A percentile compares a stretch with the other conserved stretches of the same genome.
Evolutionary conservation across 495 filamentous ascomycete genomes (phyloP).

Genomic region (Neurospora hispaniola): DNA sequence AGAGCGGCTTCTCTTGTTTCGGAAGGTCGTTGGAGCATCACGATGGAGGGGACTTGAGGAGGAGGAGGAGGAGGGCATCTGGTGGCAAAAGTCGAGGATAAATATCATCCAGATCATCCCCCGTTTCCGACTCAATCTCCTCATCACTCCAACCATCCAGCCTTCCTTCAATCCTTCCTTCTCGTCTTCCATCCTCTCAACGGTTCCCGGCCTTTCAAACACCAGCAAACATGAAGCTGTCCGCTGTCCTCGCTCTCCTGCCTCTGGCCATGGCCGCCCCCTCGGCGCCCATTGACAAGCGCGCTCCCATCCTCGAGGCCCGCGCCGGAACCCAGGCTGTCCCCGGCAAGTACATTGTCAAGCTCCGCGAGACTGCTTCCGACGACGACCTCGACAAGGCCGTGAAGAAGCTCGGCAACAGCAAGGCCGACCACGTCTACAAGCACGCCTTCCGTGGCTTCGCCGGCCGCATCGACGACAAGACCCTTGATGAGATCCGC

Average conservation of each 20-base stretch:
- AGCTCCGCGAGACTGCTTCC: conserved; percentile 36
- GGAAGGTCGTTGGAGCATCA: not conserved
- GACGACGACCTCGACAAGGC: conserved; percentile 22
- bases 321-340: conserved; percentile 21
- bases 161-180: not conserved
- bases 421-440: conserved; percentile 33
- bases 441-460: conserved; percentile 35
- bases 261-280: conserved; percentile 15
- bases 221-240: not conserved
- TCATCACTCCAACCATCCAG: not conserved
- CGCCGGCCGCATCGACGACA: conserved; percentile 25
- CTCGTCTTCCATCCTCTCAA: not conserved
- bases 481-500: conserved; percentile 30
- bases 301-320: conserved; percentile 7
- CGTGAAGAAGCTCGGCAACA: conserved; percentile 19
- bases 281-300: conserved; percentile 7
- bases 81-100: not conserved
- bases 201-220: not conserved
- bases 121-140: not conserved
- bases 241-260: conserved; percentile 14
- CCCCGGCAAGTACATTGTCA: conserved; percentile 46
- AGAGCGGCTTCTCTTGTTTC: not conserved
- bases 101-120: not conserved
- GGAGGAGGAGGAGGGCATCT: not conserved
- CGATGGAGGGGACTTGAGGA: not conserved